A percentile compares a stretch with the other conserved stretches of the same genome.
phyloP scores from a whole-genome alignment of 139 green algal genomes.

The Eudorina sp. region DNA sequence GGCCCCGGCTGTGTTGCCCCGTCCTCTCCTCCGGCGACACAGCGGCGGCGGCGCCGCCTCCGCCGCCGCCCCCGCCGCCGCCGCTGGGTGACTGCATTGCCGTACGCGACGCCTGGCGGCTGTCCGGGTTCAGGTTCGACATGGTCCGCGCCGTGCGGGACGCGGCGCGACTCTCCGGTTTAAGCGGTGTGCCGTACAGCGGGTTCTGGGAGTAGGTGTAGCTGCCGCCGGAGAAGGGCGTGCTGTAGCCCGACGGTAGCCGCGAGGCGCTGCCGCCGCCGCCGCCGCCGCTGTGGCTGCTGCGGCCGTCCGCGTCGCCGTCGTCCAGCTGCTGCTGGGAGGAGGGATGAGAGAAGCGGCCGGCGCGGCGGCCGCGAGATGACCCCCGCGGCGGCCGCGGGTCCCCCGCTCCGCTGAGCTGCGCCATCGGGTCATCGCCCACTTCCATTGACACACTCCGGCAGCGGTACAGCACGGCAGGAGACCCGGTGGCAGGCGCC shows the following conservation, averaged over 20 bases:
- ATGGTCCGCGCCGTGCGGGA: constrained; percentile 34
- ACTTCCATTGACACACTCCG: neutral
- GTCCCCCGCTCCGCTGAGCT: no score
- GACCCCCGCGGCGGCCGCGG: no score
- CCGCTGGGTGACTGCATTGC: neutral
- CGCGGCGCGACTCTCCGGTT: constrained; percentile 8
- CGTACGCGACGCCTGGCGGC: constrained; percentile 21
- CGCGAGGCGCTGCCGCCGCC: neutral
- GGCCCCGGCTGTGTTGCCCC: neutral
- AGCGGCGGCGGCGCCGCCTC: neutral
- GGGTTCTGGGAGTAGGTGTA: constrained; percentile 22
- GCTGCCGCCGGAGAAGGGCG: neutral
- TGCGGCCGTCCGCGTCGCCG: neutral
- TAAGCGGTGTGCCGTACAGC: neutral
- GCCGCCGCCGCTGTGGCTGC: constrained; percentile 4
- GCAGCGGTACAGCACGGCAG: neutral
- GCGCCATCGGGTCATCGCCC: neutral
- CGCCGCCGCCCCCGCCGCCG: neutral
- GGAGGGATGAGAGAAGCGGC: no score
- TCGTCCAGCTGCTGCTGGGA: neutral
- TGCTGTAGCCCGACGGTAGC: constrained; percentile 6
- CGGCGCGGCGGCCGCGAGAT: no score
- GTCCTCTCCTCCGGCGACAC: neutral
- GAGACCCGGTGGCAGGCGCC: neutral
- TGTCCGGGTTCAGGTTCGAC: constrained; percentile 42